Evolutionary conservation across 2,329 filamentous ascomycete genomes (phyloP).

Genomic region (Penicillium concentricum): DNA sequence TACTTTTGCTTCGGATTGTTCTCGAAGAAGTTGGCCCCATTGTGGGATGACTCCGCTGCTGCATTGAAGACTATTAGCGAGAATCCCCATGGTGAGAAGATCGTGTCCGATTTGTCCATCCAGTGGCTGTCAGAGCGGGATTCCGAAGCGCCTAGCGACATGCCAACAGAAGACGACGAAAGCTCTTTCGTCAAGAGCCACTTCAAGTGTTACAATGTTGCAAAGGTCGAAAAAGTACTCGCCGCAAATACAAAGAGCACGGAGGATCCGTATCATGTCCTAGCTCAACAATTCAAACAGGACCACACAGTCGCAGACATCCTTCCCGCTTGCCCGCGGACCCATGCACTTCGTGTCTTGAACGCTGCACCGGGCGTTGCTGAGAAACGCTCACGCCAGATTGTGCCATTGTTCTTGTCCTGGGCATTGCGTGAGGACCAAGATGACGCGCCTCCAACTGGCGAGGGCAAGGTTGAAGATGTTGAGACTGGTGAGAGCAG

Average conservation of each 20-base stretch:
- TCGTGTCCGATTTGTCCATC: slow-evolving; percentile 70
- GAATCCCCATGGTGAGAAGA: slow-evolving; percentile 68
- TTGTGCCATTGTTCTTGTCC: slow-evolving; percentile 81
- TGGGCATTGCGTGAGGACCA: slow-evolving; percentile 65
- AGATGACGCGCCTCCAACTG: slow-evolving; percentile 32
- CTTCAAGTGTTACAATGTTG: slow-evolving; percentile 81
- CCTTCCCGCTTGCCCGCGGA: slow-evolving; percentile 56
- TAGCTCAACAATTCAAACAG: slow-evolving; percentile 64
- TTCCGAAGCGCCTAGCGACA: slow-evolving; percentile 23
- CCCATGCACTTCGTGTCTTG: slow-evolving; percentile 77
- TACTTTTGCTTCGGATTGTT: slow-evolving; percentile 86
- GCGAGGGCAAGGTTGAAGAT: slow-evolving; percentile 14
- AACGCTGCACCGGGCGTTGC: slow-evolving; percentile 71
- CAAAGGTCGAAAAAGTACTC: slow-evolving; percentile 56
- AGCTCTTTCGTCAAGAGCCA: slow-evolving; percentile 41
- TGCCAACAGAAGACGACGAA: slow-evolving; percentile 23
- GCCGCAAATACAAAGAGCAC: slow-evolving; percentile 54
- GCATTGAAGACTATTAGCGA: slow-evolving; percentile 74
- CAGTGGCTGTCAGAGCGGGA: slow-evolving; percentile 63
- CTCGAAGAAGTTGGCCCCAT: slow-evolving; percentile 76
- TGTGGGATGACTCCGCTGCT: slow-evolving; percentile 81
- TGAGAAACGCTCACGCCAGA: slow-evolving; percentile 78
- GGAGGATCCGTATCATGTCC: slow-evolving; percentile 55
- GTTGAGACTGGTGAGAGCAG: slow-evolving; percentile 16
- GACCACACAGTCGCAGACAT: slow-evolving; percentile 50